phyloP scores from a whole-genome alignment of 2,329 filamentous ascomycete species.

The Metarhizium robertsii region DNA sequence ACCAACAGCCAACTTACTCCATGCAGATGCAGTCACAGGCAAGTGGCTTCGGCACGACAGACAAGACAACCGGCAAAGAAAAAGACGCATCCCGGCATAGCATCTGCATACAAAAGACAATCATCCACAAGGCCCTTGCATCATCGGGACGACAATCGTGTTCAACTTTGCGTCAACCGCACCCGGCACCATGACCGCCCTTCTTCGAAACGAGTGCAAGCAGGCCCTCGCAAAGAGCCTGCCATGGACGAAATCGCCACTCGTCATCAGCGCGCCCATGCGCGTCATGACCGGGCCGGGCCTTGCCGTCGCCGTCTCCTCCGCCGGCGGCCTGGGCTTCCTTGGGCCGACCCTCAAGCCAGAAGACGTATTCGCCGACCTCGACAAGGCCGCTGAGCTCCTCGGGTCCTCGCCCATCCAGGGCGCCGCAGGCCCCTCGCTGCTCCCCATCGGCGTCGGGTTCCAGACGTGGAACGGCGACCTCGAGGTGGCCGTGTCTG shows the following conservation, averaged over 20 bases:
- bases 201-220: background rate
- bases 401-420: conserved; percentile 10
- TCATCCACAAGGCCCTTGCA: background rate
- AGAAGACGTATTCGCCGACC: conserved; percentile 18
- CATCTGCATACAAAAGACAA: background rate
- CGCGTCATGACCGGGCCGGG: conserved; percentile 46
- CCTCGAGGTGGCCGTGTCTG: conserved; percentile 19
- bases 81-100: background rate
- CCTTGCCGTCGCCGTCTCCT: conserved; percentile 55
- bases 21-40: background rate
- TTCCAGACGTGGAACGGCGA: conserved; percentile 36
- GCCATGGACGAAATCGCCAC: conserved; percentile 26
- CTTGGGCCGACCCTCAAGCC: conserved; percentile 30
- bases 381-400: conserved; percentile 18
- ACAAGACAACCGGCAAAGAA: background rate
- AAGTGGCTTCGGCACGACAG: background rate
- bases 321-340: conserved; percentile 59
- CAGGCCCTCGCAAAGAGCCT: conserved; percentile 9
- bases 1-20: background rate
- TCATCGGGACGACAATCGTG: background rate
- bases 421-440: background rate
- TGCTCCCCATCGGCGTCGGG: conserved; percentile 36
- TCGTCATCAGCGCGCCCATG: conserved; percentile 61
- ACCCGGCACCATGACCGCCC: conserved; percentile 2
- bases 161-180: background rate